Conservation (phyloP, 768 basidiomycete species). For the Calvatia gigantea region DNA sequence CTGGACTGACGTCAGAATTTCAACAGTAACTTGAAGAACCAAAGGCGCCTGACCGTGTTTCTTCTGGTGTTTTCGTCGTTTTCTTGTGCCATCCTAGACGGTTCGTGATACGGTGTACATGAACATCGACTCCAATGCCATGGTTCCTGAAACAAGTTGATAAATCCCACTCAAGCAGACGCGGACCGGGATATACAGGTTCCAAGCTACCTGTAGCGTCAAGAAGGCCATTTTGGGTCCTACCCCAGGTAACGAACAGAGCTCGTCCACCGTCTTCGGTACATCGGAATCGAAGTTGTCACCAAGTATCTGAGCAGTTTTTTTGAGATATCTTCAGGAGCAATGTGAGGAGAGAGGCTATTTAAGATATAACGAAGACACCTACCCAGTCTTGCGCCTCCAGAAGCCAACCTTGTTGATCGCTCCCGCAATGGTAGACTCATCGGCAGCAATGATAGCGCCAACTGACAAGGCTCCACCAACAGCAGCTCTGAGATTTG, state of each 20-base stretch:
- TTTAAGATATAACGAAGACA: conserved; percentile 9
- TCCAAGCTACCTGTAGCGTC: conserved; percentile 80
- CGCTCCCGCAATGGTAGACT: conserved; percentile 60
- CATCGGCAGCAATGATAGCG: conserved; percentile 62
- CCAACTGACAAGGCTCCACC: conserved; percentile 79
- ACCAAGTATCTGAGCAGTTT: conserved; percentile 62
- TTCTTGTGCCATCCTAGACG: conserved; percentile 88
- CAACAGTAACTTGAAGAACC: background rate
- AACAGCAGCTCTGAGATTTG: conserved; percentile 65
- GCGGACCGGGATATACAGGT: conserved; percentile 47
- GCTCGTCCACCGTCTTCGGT: conserved; percentile 82
- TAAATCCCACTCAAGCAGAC: background rate
- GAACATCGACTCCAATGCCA: conserved; percentile 95
- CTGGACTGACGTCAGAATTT: conserved; percentile 27
- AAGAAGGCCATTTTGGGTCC: conserved; percentile 98
- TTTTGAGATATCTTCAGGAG: conserved; percentile 62
- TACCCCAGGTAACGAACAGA: conserved; percentile 86
- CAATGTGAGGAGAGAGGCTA: background rate
- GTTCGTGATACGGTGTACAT: conserved; percentile 95
- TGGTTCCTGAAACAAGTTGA: conserved; percentile 50
- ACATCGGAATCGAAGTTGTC: conserved; percentile 82
- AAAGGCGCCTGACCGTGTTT: conserved; percentile 59
- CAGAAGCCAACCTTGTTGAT: conserved; percentile 94
- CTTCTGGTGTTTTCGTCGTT: conserved; percentile 82
- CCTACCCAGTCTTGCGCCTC: conserved; percentile 80